Percentiles rank a stretch among this genome's conserved stretches.
phyloP scores from a whole-genome alignment of 371 early-diverging fungal genomes.

The Globomyces sp. region DNA sequence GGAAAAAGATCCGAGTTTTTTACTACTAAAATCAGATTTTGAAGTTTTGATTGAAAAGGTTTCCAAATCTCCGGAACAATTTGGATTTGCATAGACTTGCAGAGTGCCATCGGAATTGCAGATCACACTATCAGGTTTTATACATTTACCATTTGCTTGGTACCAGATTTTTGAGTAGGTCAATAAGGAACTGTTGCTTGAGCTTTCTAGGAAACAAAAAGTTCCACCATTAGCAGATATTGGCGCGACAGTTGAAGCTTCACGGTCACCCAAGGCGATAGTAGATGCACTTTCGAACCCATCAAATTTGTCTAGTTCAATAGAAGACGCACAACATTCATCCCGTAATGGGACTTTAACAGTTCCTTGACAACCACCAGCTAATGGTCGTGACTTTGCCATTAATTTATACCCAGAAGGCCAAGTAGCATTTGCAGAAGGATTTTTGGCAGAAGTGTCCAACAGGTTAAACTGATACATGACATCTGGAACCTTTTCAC shows the following conservation, averaged over 20 bases:
- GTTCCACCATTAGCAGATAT: background rate
- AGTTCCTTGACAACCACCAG: background rate
- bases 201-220: slow-evolving; percentile 1
- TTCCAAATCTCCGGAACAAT: background rate
- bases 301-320: background rate
- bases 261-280: background rate
- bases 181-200: background rate
- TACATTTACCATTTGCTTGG: background rate
- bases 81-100: background rate
- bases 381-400: background rate
- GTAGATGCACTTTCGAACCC: slow-evolving; percentile 4
- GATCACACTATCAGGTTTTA: background rate
- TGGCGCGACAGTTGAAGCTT: background rate
- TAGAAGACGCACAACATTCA: slow-evolving; percentile 7
- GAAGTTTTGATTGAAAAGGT: background rate
- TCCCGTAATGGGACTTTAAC: background rate
- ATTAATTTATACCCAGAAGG: background rate
- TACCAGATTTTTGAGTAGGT: background rate
- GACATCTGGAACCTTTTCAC: background rate
- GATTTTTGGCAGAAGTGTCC: background rate
- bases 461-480: slow-evolving; percentile 8
- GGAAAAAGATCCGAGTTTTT: background rate
- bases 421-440: background rate
- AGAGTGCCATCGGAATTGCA: slow-evolving; percentile 2
- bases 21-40: background rate